Percentiles rank a stretch among this genome's conserved stretches.
phyloP scores from a whole-genome alignment of 2,329 filamentous ascomycete genomes.

The Phialocephala sp. region DNA sequence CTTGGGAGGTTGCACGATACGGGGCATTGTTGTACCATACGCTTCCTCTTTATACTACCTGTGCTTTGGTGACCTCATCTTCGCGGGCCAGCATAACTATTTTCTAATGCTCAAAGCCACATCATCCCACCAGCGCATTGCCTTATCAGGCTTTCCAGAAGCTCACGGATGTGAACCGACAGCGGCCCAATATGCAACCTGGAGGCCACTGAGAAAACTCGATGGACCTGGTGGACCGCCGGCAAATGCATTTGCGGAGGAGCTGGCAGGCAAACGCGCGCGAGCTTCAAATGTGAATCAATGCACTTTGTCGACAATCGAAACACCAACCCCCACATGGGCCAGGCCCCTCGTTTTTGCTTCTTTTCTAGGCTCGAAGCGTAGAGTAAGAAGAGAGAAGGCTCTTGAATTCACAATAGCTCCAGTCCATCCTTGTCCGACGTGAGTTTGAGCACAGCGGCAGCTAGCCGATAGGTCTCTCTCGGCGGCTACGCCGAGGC shows the following conservation, averaged over 20 bases:
- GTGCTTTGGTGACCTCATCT: not conserved
- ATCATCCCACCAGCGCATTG: constrained; percentile 14
- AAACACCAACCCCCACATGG: constrained; percentile 9
- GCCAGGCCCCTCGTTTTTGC: not conserved
- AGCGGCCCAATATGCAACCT: constrained; percentile 29
- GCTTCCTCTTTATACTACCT: not conserved
- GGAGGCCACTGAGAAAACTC: not conserved
- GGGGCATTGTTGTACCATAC: not conserved
- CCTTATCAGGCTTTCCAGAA: constrained; percentile 23
- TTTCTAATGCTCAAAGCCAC: not conserved
- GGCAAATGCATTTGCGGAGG: not conserved
- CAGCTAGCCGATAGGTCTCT: constrained; percentile 28
- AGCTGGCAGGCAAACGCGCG: constrained; percentile 18
- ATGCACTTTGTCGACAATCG: constrained; percentile 1
- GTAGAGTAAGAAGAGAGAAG: constrained; percentile 19
- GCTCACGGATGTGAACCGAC: constrained; percentile 23
- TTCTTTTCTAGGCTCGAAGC: constrained; percentile 13
- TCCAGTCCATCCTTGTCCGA: constrained; percentile 26
- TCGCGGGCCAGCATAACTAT: not conserved
- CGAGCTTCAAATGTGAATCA: constrained; percentile 11
- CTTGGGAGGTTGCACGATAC: not conserved
- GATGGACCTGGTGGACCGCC: not conserved
- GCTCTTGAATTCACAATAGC: constrained; percentile 10
- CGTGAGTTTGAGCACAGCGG: constrained; percentile 14
- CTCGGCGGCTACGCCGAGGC: constrained; percentile 31